Evolutionary conservation across 2,329 filamentous ascomycete species (phyloP), one percentile per base, ranked within the genome.

Genomic region (Colletotrichum spaethianum): DNA sequence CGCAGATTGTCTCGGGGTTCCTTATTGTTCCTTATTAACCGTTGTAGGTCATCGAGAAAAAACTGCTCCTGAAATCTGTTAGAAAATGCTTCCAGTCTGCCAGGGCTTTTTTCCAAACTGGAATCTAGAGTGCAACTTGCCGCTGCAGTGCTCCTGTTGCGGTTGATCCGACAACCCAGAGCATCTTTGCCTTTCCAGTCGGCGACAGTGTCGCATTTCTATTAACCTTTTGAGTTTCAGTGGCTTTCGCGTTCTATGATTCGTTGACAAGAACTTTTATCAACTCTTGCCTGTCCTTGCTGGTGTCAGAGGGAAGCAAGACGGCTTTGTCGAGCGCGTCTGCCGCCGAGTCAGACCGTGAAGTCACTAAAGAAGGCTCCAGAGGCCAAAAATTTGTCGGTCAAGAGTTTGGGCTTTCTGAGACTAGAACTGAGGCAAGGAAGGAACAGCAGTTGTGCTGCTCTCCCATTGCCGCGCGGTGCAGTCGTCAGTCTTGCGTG

Each of bases 361-460:
- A 6, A 23, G 4, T 7, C 5, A 1, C 3, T 12, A 11, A 12
- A 1, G 16, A 9, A 12, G 9, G 0, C 16, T 36, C 18, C 8
- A 3, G 26, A 23, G 18, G n/a, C 52, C 31, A 2, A 4, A 18
- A 36, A 23, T 4, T 2, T 7, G n/a, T 6, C 11, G 12, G 11
- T 14, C 7, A 3, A 9, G 16, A 4, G 4, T 9, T 52, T 3
- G 48, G 20, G 4, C 1, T 31, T 28, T n/a, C 5, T 9, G 23
- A 3, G 4, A 31, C 16, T 2, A 31, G 3, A 1, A 31, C 7
- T 1, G n/a, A 31, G 3, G 26, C 26, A 6, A 36, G 9, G 3
- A 14, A 16, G 11, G 28, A 31, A 7, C 26, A 31, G 6, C 4
- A 55, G 50, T 9, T 16, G 18, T 23, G 2, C 28, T 33, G 28